phyloP scores from a whole-genome alignment of 2,329 filamentous ascomycete species.

The Apiospora aurea region DNA sequence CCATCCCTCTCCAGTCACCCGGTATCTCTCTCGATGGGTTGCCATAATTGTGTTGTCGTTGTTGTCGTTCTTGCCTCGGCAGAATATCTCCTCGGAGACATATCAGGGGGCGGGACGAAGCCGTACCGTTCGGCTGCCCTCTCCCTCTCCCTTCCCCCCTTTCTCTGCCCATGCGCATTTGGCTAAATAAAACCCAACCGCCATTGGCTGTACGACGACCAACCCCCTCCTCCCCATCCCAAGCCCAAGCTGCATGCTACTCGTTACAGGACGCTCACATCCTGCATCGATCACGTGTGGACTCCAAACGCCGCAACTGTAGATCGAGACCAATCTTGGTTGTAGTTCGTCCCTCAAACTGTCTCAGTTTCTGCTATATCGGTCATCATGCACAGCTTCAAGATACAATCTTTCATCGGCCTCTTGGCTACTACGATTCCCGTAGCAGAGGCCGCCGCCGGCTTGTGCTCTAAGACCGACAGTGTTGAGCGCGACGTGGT shows the following conservation, averaged over 20 bases:
- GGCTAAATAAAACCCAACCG: slow-evolving; percentile 5
- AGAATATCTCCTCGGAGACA: neutral
- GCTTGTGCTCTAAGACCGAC: neutral
- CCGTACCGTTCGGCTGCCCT: neutral
- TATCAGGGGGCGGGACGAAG: neutral
- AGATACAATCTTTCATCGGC: neutral
- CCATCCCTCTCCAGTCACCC: neutral
- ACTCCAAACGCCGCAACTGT: neutral
- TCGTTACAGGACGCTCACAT: neutral
- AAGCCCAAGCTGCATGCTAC: neutral
- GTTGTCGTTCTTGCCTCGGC: neutral
- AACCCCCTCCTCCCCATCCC: neutral
- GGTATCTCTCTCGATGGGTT: neutral
- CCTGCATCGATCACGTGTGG: neutral
- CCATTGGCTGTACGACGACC: neutral
- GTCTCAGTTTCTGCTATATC: neutral
- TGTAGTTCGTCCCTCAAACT: neutral
- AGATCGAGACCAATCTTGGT: neutral
- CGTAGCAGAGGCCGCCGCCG: neutral
- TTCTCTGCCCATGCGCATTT: neutral
- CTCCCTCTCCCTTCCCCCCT: neutral
- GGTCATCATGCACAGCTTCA: neutral
- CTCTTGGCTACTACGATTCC: neutral
- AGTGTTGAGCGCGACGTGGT: slow-evolving; percentile 18
- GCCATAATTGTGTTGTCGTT: rapidly evolving